These are phyloP conservation scores for Vigna nakashimae DNA, from an alignment of 306 rosid genomes.

Conservation along the genomic window DNA sequence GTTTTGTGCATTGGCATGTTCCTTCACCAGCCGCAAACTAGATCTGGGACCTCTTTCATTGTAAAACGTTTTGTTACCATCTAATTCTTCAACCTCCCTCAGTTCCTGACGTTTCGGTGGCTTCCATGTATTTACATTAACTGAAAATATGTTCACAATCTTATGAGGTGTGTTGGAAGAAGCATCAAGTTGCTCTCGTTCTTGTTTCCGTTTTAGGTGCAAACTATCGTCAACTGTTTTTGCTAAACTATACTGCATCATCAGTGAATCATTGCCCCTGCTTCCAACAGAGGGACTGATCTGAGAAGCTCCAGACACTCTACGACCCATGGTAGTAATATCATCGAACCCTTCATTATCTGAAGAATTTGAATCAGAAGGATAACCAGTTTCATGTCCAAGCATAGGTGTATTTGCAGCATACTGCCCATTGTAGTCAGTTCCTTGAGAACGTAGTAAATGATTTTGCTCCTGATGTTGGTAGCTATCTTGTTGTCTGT, in stretches of 20 bases:
- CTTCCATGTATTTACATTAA: slow-evolving; percentile 78
- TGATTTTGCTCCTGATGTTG: slow-evolving; percentile 54
- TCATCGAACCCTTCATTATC: slow-evolving; percentile 73
- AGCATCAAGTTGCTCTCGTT: slow-evolving; percentile 56
- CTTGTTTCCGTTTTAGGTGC: slow-evolving; percentile 50
- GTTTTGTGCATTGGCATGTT: slow-evolving; percentile 49
- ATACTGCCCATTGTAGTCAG: slow-evolving; percentile 55
- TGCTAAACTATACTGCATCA: slow-evolving; percentile 59
- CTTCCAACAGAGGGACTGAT: slow-evolving; percentile 58
- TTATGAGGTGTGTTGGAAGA: slow-evolving; percentile 63
- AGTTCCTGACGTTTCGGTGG: slow-evolving; percentile 67
- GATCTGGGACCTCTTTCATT: slow-evolving; percentile 51
- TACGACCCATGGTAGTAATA: slow-evolving; percentile 50
- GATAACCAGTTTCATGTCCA: slow-evolving; percentile 64
- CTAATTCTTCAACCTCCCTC: slow-evolving; percentile 58
- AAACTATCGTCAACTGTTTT: slow-evolving; percentile 55
- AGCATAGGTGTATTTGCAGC: slow-evolving; percentile 49
- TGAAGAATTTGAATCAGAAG: slow-evolving; percentile 70
- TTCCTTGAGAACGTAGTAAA: slow-evolving; percentile 48
- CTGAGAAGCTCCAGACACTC: slow-evolving; percentile 61
- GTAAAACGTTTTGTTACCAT: slow-evolving; percentile 51
- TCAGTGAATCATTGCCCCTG: slow-evolving; percentile 57
- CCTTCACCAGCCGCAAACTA: slow-evolving; percentile 54
- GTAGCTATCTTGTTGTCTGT: slow-evolving; percentile 51
- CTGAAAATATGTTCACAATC: slow-evolving; percentile 63